Conservation (phyloP, 768 basidiomycete genomes). For the Xerocomus spinulosus region DNA sequence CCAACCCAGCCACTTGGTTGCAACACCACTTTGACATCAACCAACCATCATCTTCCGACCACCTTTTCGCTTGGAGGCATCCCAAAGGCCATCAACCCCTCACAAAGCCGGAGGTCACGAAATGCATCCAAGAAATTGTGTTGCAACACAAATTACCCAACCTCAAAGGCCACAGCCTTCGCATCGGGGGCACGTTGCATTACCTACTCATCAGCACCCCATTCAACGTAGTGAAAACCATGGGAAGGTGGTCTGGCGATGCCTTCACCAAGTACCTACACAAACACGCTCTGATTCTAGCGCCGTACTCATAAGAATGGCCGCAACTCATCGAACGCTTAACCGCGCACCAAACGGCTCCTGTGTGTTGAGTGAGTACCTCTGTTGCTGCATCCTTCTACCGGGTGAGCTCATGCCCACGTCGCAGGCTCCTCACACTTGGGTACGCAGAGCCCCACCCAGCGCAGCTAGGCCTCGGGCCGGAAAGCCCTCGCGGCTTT, state of each 20-base stretch:
- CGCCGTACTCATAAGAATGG: background rate
- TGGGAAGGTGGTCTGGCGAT: background rate
- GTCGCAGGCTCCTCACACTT: background rate
- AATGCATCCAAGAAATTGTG: background rate
- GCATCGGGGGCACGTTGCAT: background rate
- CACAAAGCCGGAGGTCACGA: background rate
- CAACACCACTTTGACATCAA: background rate
- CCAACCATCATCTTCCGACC: background rate
- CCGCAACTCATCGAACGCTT: too few relatives aligned
- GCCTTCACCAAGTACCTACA: background rate
- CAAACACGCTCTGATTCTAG: background rate
- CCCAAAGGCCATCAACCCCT: background rate
- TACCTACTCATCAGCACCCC: background rate
- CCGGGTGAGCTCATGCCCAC: too few relatives aligned
- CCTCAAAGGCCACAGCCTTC: background rate
- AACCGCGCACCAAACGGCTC: background rate
- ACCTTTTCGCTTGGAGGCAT: background rate
- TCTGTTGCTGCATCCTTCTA: background rate
- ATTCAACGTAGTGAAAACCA: background rate
- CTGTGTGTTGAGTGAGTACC: background rate
- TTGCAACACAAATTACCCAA: background rate
- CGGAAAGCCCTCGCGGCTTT: too few relatives aligned
- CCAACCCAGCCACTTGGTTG: background rate
- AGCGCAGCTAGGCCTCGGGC: too few relatives aligned
- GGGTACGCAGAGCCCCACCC: too few relatives aligned